Base-by-base conservation (phyloP, 2,329 filamentous ascomycete genomes). In the Xylaria polymorpha region DNA sequence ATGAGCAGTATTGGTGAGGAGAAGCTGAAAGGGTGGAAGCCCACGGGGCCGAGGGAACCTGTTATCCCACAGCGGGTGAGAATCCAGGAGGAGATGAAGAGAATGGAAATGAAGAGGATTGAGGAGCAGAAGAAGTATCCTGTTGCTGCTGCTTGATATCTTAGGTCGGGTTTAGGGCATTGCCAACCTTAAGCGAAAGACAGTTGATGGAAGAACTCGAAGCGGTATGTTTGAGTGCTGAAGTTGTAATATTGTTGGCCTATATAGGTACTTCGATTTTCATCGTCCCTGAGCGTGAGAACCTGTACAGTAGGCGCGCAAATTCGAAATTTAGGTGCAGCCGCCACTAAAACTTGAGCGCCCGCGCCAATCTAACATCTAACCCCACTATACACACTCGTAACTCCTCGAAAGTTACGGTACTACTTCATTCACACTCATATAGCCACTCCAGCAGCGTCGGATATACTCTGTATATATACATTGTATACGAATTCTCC, bases 21-120 rank as follows among this genome's bases (percentile, higher is more conserved):
- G 20, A 81, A 79, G 22, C 73, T 89, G 58, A 77, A 77, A 15
- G 86, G 81, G 0, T 90, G 88, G 87, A 82, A 80, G 77, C 86
- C 87, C 55, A 81, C 82, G 12, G 81, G 72, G 9, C 79, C 83
- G 35, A 81, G 87, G 68, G 85, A 89, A 77, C 60, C 64, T 2
- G 78, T 89, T 15, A 79, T 88, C 1, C 87, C 85, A 0, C 82
- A 84, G 71, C 79, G 86, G 39, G 71, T 87, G 18, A 79, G 80
- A 61, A 78, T 83, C 7, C 83, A 86, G 77, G 80, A 83, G 74
- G 79, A 78, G 74, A 86, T 87, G 86, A 86, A 82, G 80, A 75
- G 74, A 71, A 81, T 83, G 71, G 85, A 87, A 74, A 72, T 84
- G 66, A 81, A 82, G 77, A 81, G 86, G 71, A 68, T 87, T 63